Evolutionary conservation across 371 early-diverging fungal species (phyloP), one percentile per base, ranked within the genome.

Genomic region (Rhizopus microsporus): DNA sequence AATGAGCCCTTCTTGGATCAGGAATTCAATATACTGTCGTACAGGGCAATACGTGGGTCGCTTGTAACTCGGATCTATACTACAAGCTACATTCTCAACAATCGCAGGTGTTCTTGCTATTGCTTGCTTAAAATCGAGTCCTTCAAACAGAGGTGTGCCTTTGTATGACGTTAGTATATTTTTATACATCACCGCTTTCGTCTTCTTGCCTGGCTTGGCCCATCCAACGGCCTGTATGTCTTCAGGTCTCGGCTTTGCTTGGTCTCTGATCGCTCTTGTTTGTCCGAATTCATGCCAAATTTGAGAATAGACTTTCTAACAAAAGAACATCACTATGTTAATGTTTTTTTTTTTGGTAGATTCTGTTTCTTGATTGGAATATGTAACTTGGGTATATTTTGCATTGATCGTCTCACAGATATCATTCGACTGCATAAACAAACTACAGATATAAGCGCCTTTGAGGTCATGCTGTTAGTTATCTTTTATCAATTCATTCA

Each of bases 361-460:
- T 90, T 88, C 30, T 78, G 78, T 23, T 73, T 67, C 53, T 83
- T 81, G 54, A 87, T 87, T 10, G 88, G 88, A 54, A 88, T 75
- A 62, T 85, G 84, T 0, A 83, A 60, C 58, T 88, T 88, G n/a
- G 91, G 91, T 39, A 88, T 88, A 46, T 82, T 83, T 51, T 78
- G 75, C 10, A 87, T 59, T 4, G 86, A 79, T 6, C 77, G 45
- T 51, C 82, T 73, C 12, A 83, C 80, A 5, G 84, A 77, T 7
- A 88, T 55, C 49, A 83, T 65, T 13, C 86, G 79, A 54, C 81
- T 82, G 49, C 82, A 84, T 9, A 79, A 76, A 59, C 82, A 81
- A 6, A 82, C 63, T 6, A 82, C 63, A 7, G 83, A 52, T 9
- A 67, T 68, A 13, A 77, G 42, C 12, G 74, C 72, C 76, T 75